Evolutionary conservation across 345 rosid species (phyloP).

Genomic region (Eucalyptus sideroxylon): DNA sequence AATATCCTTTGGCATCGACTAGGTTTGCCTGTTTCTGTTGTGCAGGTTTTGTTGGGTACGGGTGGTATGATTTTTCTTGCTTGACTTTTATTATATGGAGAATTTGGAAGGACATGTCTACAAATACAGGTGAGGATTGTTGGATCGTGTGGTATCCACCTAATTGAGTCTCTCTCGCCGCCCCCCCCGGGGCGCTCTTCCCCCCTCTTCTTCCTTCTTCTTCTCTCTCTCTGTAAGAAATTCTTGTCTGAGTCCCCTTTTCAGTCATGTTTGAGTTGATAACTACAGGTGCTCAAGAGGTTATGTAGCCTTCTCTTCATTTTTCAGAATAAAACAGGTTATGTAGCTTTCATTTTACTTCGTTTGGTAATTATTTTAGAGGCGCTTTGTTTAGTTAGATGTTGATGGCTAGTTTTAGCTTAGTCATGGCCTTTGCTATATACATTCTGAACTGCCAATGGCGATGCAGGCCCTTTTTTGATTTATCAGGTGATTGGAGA

Average conservation of each 20-base stretch:
- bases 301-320: background rate
- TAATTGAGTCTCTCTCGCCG: background rate
- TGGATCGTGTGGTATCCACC: background rate
- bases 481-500: slow-evolving; percentile 21
- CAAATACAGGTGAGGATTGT: slow-evolving; percentile 28
- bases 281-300: background rate
- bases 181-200: background rate
- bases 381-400: background rate
- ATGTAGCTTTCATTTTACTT: background rate
- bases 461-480: slow-evolving; percentile 38
- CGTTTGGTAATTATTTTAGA: background rate
- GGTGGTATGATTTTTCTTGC: background rate
- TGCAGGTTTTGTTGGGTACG: slow-evolving; percentile 45
- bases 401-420: background rate
- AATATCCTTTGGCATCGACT: slow-evolving; percentile 44
- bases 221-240: background rate
- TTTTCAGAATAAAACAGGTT: background rate
- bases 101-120: slow-evolving; percentile 12
- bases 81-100: slow-evolving; percentile 4
- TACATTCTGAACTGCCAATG: slow-evolving; percentile 22
- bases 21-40: slow-evolving; percentile 24
- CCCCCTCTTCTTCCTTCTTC: background rate
- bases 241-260: background rate
- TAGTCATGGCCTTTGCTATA: slow-evolving; percentile 4
- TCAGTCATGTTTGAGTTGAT: background rate